Base-by-base conservation (phyloP, 2,329 filamentous ascomycete species). In the Colletotrichum gloeosporioides region DNA sequence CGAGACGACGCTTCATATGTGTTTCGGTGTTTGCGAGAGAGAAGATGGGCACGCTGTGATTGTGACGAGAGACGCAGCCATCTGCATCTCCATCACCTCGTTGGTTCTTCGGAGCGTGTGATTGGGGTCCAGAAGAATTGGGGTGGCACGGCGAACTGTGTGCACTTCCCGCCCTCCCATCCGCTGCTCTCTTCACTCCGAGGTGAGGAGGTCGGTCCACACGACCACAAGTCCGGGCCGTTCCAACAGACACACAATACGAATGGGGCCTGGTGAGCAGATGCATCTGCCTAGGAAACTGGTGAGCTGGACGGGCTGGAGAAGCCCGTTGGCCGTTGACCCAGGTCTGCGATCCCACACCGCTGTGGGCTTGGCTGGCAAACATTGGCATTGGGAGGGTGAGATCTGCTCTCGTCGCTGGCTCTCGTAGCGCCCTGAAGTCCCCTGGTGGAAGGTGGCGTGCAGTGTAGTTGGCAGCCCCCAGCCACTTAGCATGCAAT, bases 401-500 rank as follows among this genome's bases (percentile, higher is more conserved):
- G 57, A 44, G 25, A 66, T 65, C 29, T 61, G 39, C 27, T 44
- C 25, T 59, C 53, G 61, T 55, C 62, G 62, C 53, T 67, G 27
- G 68, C 57, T 18, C 69, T 72, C 36, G 15, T 67, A 71, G 68
- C 68, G 73, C 73, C 63, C 62, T 32, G 69, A 55, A 71, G 62
- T 53, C 62, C 73, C 63, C 62, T 32, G 69, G 36, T 71, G 62
- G 62, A 29, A 9, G 18, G 67, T 75, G 75, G 75, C 66, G 71
- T 70, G 72, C 75, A 63, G 57, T 22, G 32, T 8, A 12, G 12
- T 39, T 16, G 25, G 31, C 34, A 22, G 71, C 6, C 36, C 69
- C 70, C 74, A 76, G 70, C 79, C 79, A 80, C 69, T 79, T 32
- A 77, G 49, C 66, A 55, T 34, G 32, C 31, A 67, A 44, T n/a